These are phyloP conservation scores for Drechslerella dactyloides DNA, from an alignment of 2,329 filamentous ascomycete species.

Conservation along the genomic window DNA sequence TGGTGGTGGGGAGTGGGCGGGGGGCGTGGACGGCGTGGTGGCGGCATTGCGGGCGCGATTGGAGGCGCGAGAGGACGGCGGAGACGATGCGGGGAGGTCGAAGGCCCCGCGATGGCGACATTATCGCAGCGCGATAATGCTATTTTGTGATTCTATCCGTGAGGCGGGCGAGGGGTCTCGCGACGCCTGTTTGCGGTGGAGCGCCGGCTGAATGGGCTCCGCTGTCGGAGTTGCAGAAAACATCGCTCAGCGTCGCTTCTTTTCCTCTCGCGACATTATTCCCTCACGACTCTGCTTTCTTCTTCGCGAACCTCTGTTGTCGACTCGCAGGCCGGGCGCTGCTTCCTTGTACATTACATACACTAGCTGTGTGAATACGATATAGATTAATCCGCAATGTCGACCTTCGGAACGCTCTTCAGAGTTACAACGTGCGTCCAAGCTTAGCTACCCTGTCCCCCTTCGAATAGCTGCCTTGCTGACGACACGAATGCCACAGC, in stretches of 20 bases:
- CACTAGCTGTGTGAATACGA: background rate
- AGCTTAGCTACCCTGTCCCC: conserved; percentile 26
- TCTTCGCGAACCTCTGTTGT: conserved; percentile 10
- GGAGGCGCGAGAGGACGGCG: background rate
- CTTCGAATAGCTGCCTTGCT: conserved; percentile 18
- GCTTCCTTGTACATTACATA: no score
- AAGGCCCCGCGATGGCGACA: conserved; percentile 1
- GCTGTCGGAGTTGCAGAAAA: conserved; percentile 32
- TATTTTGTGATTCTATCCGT: no score
- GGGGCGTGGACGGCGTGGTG: background rate
- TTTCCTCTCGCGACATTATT: background rate
- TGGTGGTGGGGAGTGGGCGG: background rate
- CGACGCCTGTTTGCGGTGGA: background rate
- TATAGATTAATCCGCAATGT: conserved; percentile 65
- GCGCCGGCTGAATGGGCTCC: conserved; percentile 5
- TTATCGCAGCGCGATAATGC: background rate
- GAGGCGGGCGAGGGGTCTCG: background rate
- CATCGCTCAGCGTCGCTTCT: conserved; percentile 10
- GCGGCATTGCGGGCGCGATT: background rate
- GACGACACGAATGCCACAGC: conserved; percentile 57
- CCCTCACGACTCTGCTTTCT: conserved; percentile 10
- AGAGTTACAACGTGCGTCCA: conserved; percentile 76
- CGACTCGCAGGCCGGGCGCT: no score
- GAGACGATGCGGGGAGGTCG: background rate
- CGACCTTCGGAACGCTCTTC: conserved; percentile 84